A percentile compares a stretch with the other conserved stretches of the same genome.
phyloP scores from a whole-genome alignment of 306 rosid species.

The Trifolium pratense region DNA sequence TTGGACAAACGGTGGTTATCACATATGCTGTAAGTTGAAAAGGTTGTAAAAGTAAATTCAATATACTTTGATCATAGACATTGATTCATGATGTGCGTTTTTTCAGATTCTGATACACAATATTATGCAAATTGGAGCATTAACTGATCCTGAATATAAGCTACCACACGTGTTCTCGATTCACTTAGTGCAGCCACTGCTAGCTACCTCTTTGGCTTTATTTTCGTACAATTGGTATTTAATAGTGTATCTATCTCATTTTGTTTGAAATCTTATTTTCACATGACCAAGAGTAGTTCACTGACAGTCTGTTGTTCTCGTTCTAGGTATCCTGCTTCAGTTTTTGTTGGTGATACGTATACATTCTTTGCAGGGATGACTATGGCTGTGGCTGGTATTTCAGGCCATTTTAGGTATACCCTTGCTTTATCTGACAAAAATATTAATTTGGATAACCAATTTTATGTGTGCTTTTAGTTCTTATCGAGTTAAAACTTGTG shows the following conservation, averaged over 20 bases:
- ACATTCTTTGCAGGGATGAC: conserved; percentile 99
- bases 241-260: conserved; percentile 24
- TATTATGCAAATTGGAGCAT: conserved; percentile 86
- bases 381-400: conserved; percentile 92
- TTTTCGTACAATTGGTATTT: conserved; percentile 76
- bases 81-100: conserved; percentile 37
- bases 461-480: conserved; percentile 6
- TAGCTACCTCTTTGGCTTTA: conserved; percentile 79
- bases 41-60: conserved; percentile 30
- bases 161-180: conserved; percentile 88
- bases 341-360: conserved; percentile 93
- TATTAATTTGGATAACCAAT: conserved; percentile 9
- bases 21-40: conserved; percentile 72
- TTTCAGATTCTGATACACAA: conserved; percentile 80
- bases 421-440: conserved; percentile 15
- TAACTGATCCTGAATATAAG: conserved; percentile 72
- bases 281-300: conserved; percentile 29
- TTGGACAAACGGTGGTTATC: conserved; percentile 90
- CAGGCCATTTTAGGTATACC: conserved; percentile 85
- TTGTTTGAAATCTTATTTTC: conserved; percentile 22
- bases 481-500: conserved; percentile 22
- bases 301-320: conserved; percentile 41
- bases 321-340: conserved; percentile 91
- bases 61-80: conserved; percentile 28
- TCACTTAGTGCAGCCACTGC: conserved; percentile 76